phyloP scores from a whole-genome alignment of 2,329 filamentous ascomycete genomes.

The Botryotinia calthae region DNA sequence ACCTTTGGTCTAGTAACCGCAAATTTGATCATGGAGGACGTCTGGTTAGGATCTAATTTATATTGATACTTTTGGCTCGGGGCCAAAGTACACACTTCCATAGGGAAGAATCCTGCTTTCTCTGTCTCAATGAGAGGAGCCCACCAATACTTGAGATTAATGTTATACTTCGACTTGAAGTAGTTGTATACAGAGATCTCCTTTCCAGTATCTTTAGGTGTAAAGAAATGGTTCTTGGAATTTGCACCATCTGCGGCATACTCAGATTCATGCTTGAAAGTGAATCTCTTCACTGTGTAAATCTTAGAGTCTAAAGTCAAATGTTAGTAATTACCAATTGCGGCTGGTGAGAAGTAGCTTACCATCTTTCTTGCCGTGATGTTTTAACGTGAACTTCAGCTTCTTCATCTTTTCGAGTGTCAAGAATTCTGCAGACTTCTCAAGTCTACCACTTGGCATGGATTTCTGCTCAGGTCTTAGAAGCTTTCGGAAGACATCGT shows the following conservation, averaged over 20 bases:
- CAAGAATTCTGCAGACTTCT: conserved; percentile 51
- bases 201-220: conserved; percentile 45
- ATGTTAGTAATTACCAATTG: conserved; percentile 8
- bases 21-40: conserved; percentile 86
- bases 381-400: conserved; percentile 55
- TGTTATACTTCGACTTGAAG: conserved; percentile 54
- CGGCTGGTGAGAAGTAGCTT: conserved; percentile 1
- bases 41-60: conserved; percentile 60
- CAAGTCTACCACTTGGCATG: conserved; percentile 18
- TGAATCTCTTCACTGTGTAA: conserved; percentile 53
- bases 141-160: conserved; percentile 46
- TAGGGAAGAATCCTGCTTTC: conserved; percentile 55
- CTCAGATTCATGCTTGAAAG: conserved; percentile 41
- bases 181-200: conserved; percentile 50
- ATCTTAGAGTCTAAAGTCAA: conserved; percentile 43
- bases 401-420: conserved; percentile 53
- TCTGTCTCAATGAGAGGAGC: conserved; percentile 59
- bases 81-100: conserved; percentile 56
- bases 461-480: conserved; percentile 26
- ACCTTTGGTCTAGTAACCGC: conserved; percentile 74
- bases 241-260: conserved; percentile 48
- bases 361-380: conserved; percentile 48
- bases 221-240: conserved; percentile 56
- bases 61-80: conserved; percentile 59
- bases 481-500: conserved; percentile 28